These are phyloP conservation scores for Gentiana macrophylla DNA, from an alignment of 257 asterid genomes.

Conservation along the genomic window DNA sequence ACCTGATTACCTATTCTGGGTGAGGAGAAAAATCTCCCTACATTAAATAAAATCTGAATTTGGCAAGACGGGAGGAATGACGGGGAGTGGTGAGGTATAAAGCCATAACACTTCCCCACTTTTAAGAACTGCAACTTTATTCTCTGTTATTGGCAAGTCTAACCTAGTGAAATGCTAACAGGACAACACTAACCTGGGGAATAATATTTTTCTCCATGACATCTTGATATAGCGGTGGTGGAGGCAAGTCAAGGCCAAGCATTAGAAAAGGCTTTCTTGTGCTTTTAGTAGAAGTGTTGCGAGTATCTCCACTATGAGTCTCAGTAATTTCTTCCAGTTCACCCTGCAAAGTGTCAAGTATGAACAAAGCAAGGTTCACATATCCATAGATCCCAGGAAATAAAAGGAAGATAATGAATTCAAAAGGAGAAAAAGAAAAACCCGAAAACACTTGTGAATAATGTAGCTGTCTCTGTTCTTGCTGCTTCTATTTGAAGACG, in stretches of 20 bases:
- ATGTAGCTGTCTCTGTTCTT: constrained; percentile 23
- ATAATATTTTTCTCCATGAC: constrained; percentile 94
- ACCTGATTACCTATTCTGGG: not conserved
- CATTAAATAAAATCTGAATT: no score
- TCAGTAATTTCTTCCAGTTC: constrained; percentile 90
- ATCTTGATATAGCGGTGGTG: constrained; percentile 91
- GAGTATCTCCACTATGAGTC: constrained; percentile 39
- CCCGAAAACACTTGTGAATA: constrained; percentile 95
- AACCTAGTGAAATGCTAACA: not conserved
- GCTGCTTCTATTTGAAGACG: constrained; percentile 49
- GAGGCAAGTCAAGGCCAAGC: constrained; percentile 98
- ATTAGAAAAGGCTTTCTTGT: constrained; percentile 82
- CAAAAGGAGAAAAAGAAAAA: constrained; percentile 14
- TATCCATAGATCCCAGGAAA: not conserved
- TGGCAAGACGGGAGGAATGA: no score
- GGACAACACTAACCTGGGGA: constrained; percentile 58
- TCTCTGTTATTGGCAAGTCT: not conserved
- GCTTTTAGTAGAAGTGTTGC: constrained; percentile 32
- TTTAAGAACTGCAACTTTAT: no score
- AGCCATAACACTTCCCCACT: no score
- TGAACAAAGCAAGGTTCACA: not conserved
- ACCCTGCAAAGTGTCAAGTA: constrained; percentile 44
- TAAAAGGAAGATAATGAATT: constrained; percentile 2
- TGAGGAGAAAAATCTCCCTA: not conserved
- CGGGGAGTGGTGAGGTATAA: no score